Base-by-base conservation (phyloP, 495 filamentous ascomycete genomes). In the Aspergillus sparsus region DNA sequence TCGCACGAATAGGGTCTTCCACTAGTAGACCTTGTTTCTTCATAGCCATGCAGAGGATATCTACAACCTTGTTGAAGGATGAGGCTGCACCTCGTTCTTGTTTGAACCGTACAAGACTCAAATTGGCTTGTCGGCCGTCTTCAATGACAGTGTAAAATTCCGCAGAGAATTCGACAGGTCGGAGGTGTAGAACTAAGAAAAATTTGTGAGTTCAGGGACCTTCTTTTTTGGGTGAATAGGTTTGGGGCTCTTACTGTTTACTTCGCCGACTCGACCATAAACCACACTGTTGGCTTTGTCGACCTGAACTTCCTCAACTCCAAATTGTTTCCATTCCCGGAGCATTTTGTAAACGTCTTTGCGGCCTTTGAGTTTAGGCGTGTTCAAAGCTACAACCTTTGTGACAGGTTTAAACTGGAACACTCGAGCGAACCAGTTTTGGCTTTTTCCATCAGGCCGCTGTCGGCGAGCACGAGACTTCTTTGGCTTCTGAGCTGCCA, bases 61-160 rank as follows among this genome's bases (percentile, higher is more conserved):
- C 89, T n/a, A 96, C 81, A 7, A 96, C 88, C 63, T 85, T 85
- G 65, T 89, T 80, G 75, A 98, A 95, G 33, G 88, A 92, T 54
- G 85, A 89, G 2, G 90, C 93, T 0, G 93, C 91, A 15, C 94
- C 94, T 47, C 85, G 84, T 66, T 93, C 89, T 67, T 96, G 93
- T 33, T 88, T 91, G 74, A 97, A 90, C 13, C 89, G 85, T 27
- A 88, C 90, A 45, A 97, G 83, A 71, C 86, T 87, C 15, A 96
- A 81, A 57, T 83, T 83, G 54, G 84, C 80, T 65, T 81, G 83
- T 36, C 75, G 74, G 31, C 90, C 89, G 62, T 91, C 88, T 70
- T 95, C 89, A 35, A 93, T 87, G 10, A 95, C 85, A 9, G 86
- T 89, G 74, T 90, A 93, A 64, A 98, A 81, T 67, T 97, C 91